Conservation (phyloP, 441 rosid genomes). For the Jatropha multifida region DNA sequence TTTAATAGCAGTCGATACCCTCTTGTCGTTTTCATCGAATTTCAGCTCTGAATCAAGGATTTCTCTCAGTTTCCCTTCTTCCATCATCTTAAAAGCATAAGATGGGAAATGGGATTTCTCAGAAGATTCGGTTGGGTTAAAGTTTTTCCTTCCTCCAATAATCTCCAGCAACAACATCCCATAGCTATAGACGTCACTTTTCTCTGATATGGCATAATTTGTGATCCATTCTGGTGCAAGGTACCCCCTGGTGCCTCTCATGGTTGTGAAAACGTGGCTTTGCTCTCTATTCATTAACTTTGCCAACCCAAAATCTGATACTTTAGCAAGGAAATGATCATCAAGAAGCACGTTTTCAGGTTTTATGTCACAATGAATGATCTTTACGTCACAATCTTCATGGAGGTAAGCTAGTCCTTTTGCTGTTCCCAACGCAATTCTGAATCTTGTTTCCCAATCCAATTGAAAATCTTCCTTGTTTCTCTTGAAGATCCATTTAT, state of each 20-base stretch:
- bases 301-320: constrained; percentile 94
- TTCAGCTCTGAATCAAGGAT: constrained; percentile 61
- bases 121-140: constrained; percentile 48
- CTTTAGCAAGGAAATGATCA: constrained; percentile 70
- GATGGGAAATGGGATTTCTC: constrained; percentile 90
- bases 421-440: constrained; percentile 86
- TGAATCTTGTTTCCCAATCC: constrained; percentile 80
- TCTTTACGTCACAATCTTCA: constrained; percentile 79
- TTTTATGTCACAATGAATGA: constrained; percentile 89
- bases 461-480: constrained; percentile 41
- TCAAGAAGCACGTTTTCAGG: constrained; percentile 94
- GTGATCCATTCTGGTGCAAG: constrained; percentile 97
- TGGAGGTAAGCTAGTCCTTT: constrained; percentile 94
- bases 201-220: constrained; percentile 90
- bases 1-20: constrained; percentile 53
- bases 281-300: constrained; percentile 94
- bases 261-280: constrained; percentile 85
- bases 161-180: constrained; percentile 93
- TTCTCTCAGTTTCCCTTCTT: constrained; percentile 71
- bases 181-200: constrained; percentile 90
- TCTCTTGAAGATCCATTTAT: constrained; percentile 81
- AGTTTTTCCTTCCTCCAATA: constrained; percentile 90
- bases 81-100: constrained; percentile 87
- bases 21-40: constrained; percentile 44
- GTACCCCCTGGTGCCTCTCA: constrained; percentile 94